Percentiles rank a stretch among this genome's conserved stretches.
These are phyloP conservation scores for Potentilla sterilis DNA, from an alignment of 306 rosid genomes.

Conservation along the genomic window DNA sequence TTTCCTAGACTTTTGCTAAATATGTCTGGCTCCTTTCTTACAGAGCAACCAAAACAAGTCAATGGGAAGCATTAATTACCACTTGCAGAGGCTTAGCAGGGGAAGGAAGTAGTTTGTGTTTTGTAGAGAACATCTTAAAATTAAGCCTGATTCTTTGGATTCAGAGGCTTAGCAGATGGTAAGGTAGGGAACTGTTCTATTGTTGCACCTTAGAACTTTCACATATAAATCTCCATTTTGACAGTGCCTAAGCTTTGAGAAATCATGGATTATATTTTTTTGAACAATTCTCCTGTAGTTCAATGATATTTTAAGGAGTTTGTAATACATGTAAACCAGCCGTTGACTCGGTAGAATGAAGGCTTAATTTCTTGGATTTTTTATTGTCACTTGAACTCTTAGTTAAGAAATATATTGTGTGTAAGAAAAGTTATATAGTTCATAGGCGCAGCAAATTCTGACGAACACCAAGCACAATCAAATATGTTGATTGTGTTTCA, in stretches of 20 bases:
- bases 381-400: background rate
- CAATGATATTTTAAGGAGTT: background rate
- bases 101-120: slow-evolving; percentile 64
- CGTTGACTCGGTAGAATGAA: background rate
- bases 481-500: background rate
- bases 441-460: background rate
- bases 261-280: background rate
- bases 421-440: no score
- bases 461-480: background rate
- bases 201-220: slow-evolving; percentile 27
- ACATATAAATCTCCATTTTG: slow-evolving; percentile 1
- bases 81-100: slow-evolving; percentile 80
- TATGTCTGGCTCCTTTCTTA: slow-evolving; percentile 22
- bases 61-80: slow-evolving; percentile 86
- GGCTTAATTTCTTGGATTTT: background rate
- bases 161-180: slow-evolving; percentile 25
- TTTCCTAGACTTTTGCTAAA: slow-evolving; percentile 6
- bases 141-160: slow-evolving; percentile 8
- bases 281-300: background rate
- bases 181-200: slow-evolving; percentile 17
- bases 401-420: background rate
- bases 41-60: slow-evolving; percentile 66
- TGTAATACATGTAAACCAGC: slow-evolving; percentile 2
- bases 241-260: background rate
- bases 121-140: slow-evolving; percentile 13